Evolutionary conservation across 768 basidiomycete species (phyloP).

Genomic region (Myochromella boudieri): DNA sequence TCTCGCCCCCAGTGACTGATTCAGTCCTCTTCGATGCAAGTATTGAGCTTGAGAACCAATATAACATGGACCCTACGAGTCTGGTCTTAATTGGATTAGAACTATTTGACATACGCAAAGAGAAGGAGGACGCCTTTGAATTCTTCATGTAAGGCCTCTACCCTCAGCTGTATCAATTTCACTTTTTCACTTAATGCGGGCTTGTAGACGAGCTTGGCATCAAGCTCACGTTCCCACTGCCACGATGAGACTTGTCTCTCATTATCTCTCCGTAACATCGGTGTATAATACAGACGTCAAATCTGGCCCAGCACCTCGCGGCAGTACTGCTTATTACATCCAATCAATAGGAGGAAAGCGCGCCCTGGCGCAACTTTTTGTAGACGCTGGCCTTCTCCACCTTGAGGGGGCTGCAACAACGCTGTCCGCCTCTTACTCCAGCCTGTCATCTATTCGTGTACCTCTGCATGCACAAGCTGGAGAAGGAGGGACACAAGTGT

Average conservation of each 20-base stretch:
- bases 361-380: constrained; percentile 72
- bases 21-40: constrained; percentile 53
- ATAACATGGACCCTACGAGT: constrained; percentile 88
- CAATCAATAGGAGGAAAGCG: constrained; percentile 64
- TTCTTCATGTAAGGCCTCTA: constrained; percentile 63
- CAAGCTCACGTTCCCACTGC: constrained; percentile 74
- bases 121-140: constrained; percentile 79
- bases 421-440: constrained; percentile 74
- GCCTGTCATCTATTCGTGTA: constrained; percentile 75
- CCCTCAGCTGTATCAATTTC: background rate
- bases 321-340: constrained; percentile 60
- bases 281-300: constrained; percentile 34
- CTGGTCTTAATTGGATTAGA: constrained; percentile 71
- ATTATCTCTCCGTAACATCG: constrained; percentile 65
- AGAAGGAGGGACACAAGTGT: constrained; percentile 65
- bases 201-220: constrained; percentile 77
- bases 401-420: constrained; percentile 77
- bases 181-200: constrained; percentile 4
- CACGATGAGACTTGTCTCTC: constrained; percentile 73
- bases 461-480: constrained; percentile 49
- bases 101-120: constrained; percentile 69
- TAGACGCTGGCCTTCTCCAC: constrained; percentile 77
- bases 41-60: constrained; percentile 58
- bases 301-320: constrained; percentile 42
- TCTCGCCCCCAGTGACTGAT: constrained; percentile 52